Conservation (phyloP, 1,284 basidiomycete genomes). For the Pseudozyma tsukubaensis region DNA sequence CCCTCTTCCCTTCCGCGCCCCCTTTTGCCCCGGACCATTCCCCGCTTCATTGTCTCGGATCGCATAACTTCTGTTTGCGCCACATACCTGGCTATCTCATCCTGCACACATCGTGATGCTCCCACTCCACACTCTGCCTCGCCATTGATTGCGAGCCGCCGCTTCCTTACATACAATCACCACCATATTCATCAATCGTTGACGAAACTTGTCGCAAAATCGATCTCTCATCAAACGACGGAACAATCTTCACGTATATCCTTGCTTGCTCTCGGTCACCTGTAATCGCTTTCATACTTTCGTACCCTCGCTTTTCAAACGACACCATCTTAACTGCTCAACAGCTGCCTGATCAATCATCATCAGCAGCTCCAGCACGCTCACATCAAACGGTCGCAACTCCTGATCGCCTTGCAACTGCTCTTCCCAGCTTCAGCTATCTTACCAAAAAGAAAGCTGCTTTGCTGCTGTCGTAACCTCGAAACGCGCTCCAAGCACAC, state of each 20-base stretch:
- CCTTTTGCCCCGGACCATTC: not conserved
- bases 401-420: no score
- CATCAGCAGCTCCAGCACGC: no score
- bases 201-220: not conserved
- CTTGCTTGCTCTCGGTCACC: not conserved
- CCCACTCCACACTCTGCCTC: not conserved
- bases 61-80: conserved; percentile 9
- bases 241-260: not conserved
- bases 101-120: conserved; percentile 13
- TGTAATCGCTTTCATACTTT: not conserved
- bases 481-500: not conserved
- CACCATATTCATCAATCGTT: not conserved
- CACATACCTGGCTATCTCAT: conserved; percentile 1
- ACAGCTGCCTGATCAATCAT: no score
- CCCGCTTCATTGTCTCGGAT: conserved; percentile 2
- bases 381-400: no score
- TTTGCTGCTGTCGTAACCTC: not conserved
- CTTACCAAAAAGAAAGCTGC: not conserved
- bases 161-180: not conserved
- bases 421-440: no score
- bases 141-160: conserved; percentile 14
- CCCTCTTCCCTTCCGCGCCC: not conserved
- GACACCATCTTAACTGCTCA: not conserved
- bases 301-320: not conserved
- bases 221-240: not conserved